These are phyloP conservation scores for Fusarium sp. DNA, from an alignment of 2,329 filamentous ascomycete species.

Conservation along the genomic window DNA sequence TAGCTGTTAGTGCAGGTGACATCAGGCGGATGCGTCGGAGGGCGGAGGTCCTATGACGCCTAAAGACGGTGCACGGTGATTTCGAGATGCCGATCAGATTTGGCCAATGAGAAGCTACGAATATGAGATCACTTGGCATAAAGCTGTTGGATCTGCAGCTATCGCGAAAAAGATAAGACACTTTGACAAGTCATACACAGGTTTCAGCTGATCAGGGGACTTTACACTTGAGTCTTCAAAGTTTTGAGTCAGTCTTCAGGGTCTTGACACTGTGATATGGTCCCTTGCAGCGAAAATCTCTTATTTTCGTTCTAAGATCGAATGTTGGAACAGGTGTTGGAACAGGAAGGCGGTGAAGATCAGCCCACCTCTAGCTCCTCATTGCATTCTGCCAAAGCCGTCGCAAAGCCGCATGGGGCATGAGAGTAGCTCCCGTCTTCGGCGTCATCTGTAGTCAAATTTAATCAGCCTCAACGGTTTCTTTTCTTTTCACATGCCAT, in stretches of 20 bases:
- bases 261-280: not conserved
- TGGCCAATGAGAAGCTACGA: slow-evolving; percentile 31
- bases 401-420: slow-evolving; percentile 19
- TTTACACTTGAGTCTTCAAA: not conserved
- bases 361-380: slow-evolving; percentile 31
- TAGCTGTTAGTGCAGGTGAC: slow-evolving; percentile 34
- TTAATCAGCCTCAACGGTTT: slow-evolving; percentile 9
- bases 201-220: slow-evolving; percentile 17
- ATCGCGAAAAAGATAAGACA: slow-evolving; percentile 1
- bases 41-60: slow-evolving; percentile 40
- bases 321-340: slow-evolving; percentile 1
- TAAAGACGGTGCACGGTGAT: slow-evolving; percentile 24
- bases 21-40: slow-evolving; percentile 44
- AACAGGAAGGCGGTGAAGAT: slow-evolving; percentile 41
- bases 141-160: slow-evolving; percentile 30
- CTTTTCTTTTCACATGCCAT: slow-evolving; percentile 18
- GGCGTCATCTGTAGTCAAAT: slow-evolving; percentile 34
- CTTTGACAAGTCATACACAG: slow-evolving; percentile 10
- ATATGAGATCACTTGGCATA: slow-evolving; percentile 29
- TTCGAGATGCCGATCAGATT: slow-evolving; percentile 13
- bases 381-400: slow-evolving; percentile 31
- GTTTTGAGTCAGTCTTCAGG: not conserved
- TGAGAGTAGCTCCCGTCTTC: slow-evolving; percentile 23
- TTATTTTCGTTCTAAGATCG: not conserved
- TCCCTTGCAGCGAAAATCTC: not conserved